Conservation (phyloP, 768 basidiomycete genomes). For the Serendipita sp. region DNA sequence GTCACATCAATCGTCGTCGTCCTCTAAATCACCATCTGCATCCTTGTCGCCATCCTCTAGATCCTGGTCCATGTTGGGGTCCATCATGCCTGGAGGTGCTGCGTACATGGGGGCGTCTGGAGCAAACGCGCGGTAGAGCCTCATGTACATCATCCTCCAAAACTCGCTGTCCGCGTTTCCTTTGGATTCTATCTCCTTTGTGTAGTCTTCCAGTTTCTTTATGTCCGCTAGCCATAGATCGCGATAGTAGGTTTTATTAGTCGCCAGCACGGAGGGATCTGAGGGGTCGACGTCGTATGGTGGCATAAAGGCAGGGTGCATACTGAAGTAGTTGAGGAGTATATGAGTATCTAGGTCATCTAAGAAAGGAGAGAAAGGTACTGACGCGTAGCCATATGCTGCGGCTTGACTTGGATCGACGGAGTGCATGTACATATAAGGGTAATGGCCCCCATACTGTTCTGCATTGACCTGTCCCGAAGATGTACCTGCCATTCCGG, state of each 20-base stretch:
- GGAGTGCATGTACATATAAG: not conserved
- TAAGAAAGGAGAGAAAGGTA: not conserved
- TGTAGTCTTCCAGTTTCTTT: not conserved
- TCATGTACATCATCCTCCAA: slow-evolving; percentile 4
- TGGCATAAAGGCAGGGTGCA: not conserved
- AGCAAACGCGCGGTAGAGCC: not conserved
- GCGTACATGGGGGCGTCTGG: slow-evolving; percentile 4
- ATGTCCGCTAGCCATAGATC: not conserved
- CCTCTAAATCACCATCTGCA: not conserved
- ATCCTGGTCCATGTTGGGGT: not conserved
- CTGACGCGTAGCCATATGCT: not conserved
- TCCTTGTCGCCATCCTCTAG: not conserved
- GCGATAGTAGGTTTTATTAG: not conserved
- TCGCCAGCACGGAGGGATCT: not conserved
- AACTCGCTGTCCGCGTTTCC: not conserved
- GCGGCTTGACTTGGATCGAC: not conserved
- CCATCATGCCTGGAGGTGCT: not conserved
- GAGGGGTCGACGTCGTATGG: not conserved
- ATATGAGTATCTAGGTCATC: not conserved
- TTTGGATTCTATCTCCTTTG: not conserved
- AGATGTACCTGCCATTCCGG: not conserved
- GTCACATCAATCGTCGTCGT: not conserved
- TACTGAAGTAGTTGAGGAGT: not conserved
- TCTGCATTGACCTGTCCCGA: slow-evolving; percentile 3
- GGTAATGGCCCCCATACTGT: not conserved